Conservation (phyloP, 2,329 filamentous ascomycete species). For the Aspergillus amoenus region DNA sequence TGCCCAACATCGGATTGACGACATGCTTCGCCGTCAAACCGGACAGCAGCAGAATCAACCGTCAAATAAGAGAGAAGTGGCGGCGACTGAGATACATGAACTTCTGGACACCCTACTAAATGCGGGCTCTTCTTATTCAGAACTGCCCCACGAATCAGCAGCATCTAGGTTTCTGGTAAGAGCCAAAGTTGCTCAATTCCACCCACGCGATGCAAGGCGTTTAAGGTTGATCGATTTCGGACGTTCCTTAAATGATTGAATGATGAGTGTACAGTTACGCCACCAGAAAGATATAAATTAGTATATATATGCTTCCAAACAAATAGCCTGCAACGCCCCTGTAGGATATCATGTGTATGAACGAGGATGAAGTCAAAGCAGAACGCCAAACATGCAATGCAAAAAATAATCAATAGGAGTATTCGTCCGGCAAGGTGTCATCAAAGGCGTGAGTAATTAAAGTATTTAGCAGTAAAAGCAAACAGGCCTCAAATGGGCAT, state of each 20-base stretch:
- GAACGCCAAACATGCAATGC: constrained; percentile 20
- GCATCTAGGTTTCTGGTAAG: constrained; percentile 54
- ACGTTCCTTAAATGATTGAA: constrained; percentile 32
- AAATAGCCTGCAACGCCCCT: constrained; percentile 5
- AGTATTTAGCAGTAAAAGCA: not conserved
- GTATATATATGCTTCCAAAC: constrained; percentile 1
- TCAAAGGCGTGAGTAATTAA: constrained; percentile 12
- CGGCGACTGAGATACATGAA: constrained; percentile 48
- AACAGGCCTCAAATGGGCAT: constrained; percentile 35
- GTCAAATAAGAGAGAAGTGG: constrained; percentile 48
- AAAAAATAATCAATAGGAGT: constrained; percentile 4
- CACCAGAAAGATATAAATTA: not conserved
- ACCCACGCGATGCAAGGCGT: constrained; percentile 54
- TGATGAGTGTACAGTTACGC: not conserved
- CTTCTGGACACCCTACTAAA: constrained; percentile 50
- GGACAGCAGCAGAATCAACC: constrained; percentile 25
- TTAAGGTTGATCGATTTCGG: constrained; percentile 56
- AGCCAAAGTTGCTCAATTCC: constrained; percentile 57
- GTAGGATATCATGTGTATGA: constrained; percentile 18
- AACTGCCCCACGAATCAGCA: constrained; percentile 51
- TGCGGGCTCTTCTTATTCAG: constrained; percentile 48
- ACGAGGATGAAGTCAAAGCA: constrained; percentile 1
- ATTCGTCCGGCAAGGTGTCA: constrained; percentile 6
- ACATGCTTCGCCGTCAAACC: constrained; percentile 45
- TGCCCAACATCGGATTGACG: constrained; percentile 52